These are phyloP conservation scores for Nicotiana paniculata DNA, from an alignment of 257 asterid species.

Conservation along the genomic window DNA sequence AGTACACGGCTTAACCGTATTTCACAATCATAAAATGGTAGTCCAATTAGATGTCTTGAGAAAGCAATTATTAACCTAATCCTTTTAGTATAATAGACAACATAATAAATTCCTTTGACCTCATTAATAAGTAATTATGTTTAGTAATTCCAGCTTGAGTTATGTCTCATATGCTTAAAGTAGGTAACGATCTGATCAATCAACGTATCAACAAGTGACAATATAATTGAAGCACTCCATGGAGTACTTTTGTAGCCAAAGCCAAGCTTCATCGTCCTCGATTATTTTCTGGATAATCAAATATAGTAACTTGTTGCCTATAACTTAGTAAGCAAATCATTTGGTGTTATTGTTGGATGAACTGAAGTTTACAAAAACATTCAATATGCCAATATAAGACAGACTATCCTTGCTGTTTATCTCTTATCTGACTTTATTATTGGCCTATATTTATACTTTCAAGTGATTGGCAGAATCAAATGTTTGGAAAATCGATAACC, in stretches of 20 bases:
- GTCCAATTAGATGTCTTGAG: background rate
- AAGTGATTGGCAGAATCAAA: background rate
- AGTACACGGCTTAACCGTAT: background rate
- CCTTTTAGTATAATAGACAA: background rate
- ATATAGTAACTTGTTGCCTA: background rate
- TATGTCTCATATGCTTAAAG: background rate
- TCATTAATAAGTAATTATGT: background rate
- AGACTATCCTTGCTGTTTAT: background rate
- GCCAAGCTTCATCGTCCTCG: background rate
- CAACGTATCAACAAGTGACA: background rate
- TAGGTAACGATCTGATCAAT: background rate
- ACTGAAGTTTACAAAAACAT: background rate
- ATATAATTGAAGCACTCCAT: background rate
- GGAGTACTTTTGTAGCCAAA: background rate
- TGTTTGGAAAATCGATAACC: background rate
- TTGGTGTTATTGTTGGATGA: background rate
- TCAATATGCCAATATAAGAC: background rate
- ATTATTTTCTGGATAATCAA: background rate
- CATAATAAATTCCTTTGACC: background rate
- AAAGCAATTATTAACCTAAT: background rate
- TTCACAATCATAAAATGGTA: background rate
- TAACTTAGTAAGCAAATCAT: background rate
- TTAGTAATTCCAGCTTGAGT: background rate
- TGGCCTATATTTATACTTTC: background rate
- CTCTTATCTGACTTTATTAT: background rate